Evolutionary conservation across 352 stramenopile genomes (phyloP).

Genomic region (Pythium rhizo-oryzae): DNA sequence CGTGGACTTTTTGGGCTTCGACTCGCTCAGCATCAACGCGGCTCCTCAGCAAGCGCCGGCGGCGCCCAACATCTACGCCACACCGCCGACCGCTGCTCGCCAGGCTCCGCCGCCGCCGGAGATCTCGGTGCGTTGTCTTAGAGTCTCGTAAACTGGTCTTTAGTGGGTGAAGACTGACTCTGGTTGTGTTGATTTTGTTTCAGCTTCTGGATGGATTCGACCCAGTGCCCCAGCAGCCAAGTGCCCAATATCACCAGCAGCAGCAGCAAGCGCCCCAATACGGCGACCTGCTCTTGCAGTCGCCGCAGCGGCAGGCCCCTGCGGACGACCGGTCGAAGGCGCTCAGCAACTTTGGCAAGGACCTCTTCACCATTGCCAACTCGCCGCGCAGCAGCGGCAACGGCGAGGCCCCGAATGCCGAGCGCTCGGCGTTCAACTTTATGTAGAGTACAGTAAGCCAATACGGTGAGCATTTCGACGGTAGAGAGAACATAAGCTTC

Average conservation of each 20-base stretch:
- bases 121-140: conserved; percentile 49
- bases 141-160: neutral
- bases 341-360: conserved; percentile 82
- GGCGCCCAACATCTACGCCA: conserved; percentile 29
- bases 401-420: conserved; percentile 27
- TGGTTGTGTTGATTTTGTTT: neutral
- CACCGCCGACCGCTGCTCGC: conserved; percentile 13
- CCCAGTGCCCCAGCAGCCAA: conserved; percentile 8
- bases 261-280: conserved; percentile 41
- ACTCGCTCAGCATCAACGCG: conserved; percentile 51
- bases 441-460: conserved; percentile 66
- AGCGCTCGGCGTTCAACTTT: conserved; percentile 88
- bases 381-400: conserved; percentile 54
- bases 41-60: conserved; percentile 14
- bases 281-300: conserved; percentile 31
- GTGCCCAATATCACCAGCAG: conserved; percentile 17
- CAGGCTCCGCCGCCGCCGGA: conserved; percentile 36
- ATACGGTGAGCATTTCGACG: neutral
- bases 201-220: conserved; percentile 33
- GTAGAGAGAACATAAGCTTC: too few species aligned
- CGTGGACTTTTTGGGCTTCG: conserved; percentile 82
- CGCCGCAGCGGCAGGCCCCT: conserved; percentile 37
- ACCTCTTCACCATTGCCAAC: conserved; percentile 86
- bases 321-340: conserved; percentile 65
- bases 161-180: neutral